Percentiles rank a stretch among this genome's conserved stretches.
Evolutionary conservation across 305 asterid species (phyloP).

Genomic region (Solanum hybrid): DNA sequence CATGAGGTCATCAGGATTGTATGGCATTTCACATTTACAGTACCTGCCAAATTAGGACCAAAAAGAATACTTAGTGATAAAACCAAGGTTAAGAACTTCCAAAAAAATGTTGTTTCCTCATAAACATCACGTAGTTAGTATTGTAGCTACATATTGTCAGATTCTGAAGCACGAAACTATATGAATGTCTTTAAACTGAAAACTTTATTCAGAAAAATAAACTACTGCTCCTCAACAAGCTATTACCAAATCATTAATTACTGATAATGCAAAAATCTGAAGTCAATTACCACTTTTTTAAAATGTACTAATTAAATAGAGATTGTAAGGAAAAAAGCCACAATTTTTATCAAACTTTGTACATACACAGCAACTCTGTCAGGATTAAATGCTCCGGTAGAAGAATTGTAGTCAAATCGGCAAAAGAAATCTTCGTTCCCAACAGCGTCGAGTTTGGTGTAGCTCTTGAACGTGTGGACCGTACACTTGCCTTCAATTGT

Average conservation of each 20-base stretch:
- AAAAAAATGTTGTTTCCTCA: not conserved
- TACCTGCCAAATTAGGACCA: conserved; percentile 40
- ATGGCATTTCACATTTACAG: conserved; percentile 93
- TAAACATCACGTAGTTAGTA: not conserved
- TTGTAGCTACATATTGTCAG: not conserved
- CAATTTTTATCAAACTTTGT: not conserved
- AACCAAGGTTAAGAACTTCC: not conserved
- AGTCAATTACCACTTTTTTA: not conserved
- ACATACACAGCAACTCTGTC: conserved; percentile 88
- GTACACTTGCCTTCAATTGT: conserved; percentile 78
- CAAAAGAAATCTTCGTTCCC: conserved; percentile 81
- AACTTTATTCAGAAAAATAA: not conserved
- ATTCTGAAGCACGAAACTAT: not conserved
- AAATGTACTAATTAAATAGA: not conserved
- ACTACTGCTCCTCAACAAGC: not conserved
- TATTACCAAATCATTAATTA: not conserved
- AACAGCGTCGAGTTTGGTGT: conserved; percentile 76
- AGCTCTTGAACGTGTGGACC: conserved; percentile 74
- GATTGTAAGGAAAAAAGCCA: not conserved
- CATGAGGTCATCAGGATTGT: conserved; percentile 87
- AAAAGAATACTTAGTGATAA: not conserved
- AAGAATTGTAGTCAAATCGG: conserved; percentile 76
- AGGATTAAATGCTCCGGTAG: conserved; percentile 75
- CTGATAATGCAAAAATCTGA: not conserved
- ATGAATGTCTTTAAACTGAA: not conserved